phyloP scores from a whole-genome alignment of 257 asterid genomes.

The Lycium barbarum region DNA sequence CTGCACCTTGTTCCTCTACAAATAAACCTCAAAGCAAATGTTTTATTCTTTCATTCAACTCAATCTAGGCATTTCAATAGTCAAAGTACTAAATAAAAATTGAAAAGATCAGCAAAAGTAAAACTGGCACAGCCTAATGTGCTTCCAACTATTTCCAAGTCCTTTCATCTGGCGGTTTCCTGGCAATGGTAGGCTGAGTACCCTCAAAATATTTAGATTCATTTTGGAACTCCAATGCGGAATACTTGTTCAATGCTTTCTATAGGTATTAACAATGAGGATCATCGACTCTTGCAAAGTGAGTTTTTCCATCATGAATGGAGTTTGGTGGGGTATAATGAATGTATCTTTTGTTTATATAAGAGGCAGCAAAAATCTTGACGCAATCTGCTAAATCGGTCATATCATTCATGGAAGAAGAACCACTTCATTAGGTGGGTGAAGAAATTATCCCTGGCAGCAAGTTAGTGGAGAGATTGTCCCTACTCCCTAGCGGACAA shows the following conservation, averaged over 20 bases:
- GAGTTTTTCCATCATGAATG: not conserved
- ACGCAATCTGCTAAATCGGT: not conserved
- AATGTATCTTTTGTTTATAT: not conserved
- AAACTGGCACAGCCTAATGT: not conserved
- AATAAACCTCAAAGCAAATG: not conserved
- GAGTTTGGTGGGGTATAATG: not conserved
- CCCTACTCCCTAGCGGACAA: not conserved
- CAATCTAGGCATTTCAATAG: constrained; percentile 12
- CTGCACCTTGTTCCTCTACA: constrained; percentile 15
- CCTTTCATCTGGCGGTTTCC: not conserved
- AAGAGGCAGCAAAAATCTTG: not conserved
- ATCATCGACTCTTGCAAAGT: not conserved
- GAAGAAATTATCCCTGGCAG: not conserved
- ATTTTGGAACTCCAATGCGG: not conserved
- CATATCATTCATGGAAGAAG: constrained; percentile 18
- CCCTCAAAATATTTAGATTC: not conserved
- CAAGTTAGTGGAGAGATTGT: not conserved
- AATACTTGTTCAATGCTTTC: not conserved
- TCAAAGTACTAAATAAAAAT: not conserved
- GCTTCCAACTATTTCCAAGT: constrained; percentile 1
- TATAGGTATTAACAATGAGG: not conserved
- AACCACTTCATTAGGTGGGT: not conserved
- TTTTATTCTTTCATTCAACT: not conserved
- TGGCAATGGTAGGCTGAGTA: not conserved
- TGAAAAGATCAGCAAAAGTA: not conserved